These are phyloP conservation scores for Curvularia hawaiiensis DNA, from an alignment of 2,329 filamentous ascomycete species.

Conservation along the genomic window DNA sequence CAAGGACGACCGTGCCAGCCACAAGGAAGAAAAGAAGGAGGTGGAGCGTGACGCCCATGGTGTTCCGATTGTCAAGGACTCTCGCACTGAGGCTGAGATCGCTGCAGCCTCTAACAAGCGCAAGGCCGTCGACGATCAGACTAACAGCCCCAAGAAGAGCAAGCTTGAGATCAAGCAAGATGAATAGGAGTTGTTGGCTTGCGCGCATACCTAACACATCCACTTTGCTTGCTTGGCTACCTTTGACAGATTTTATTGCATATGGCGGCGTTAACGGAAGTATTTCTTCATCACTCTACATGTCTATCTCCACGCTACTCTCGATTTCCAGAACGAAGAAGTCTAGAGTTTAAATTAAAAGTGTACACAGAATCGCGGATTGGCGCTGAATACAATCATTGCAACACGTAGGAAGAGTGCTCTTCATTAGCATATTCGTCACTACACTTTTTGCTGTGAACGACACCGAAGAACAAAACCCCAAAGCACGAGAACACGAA, in stretches of 20 bases:
- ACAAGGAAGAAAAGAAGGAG: constrained; percentile 30
- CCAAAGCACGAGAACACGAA: neutral
- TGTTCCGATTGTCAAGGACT: constrained; percentile 35
- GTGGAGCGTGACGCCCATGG: constrained; percentile 34
- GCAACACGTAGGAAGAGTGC: neutral
- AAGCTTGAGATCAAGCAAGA: constrained; percentile 46
- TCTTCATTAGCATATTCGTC: neutral
- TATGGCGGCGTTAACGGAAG: constrained; percentile 2
- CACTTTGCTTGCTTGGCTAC: neutral
- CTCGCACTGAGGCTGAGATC: constrained; percentile 21
- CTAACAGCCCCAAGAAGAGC: constrained; percentile 36
- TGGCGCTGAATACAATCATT: neutral
- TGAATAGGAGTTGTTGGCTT: constrained; percentile 18
- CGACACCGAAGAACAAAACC: neutral
- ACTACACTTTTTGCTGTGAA: neutral
- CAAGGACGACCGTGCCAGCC: constrained; percentile 30
- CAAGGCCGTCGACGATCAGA: constrained; percentile 36
- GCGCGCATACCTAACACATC: neutral
- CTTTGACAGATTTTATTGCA: neutral
- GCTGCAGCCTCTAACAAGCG: constrained; percentile 37
- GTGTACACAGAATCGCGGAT: neutral
- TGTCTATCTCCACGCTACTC: neutral
- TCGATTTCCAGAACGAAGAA: neutral
- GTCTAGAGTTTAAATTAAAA: neutral
- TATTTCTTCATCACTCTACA: neutral